These are phyloP conservation scores for Articulospora tetracladia DNA, from an alignment of 495 filamentous ascomycete species.

Conservation along the genomic window DNA sequence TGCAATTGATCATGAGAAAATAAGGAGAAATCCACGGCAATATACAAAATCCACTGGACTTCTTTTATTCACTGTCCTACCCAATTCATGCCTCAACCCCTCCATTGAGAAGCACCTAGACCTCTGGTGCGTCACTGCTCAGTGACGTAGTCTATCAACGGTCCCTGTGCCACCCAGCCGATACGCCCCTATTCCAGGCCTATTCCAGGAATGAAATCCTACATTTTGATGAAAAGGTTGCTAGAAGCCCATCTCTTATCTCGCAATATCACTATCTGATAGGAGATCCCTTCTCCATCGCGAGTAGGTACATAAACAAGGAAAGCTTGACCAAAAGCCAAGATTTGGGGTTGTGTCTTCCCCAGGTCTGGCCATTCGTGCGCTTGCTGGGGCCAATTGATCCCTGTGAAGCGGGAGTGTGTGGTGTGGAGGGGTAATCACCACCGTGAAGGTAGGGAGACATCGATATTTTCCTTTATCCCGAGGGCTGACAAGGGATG, in stretches of 20 bases:
- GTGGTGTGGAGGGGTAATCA: too few species aligned
- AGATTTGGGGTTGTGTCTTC: not conserved
- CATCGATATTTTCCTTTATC: too few species aligned
- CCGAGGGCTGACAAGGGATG: too few species aligned
- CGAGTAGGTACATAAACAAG: not conserved
- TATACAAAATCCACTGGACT: too few species aligned
- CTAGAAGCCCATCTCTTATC: not conserved
- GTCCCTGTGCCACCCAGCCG: not conserved
- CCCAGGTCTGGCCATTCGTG: not conserved
- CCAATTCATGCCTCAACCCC: not conserved
- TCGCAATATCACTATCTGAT: not conserved
- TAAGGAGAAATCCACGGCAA: too few species aligned
- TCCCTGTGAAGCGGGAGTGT: too few species aligned
- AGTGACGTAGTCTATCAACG: not conserved
- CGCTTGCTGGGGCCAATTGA: too few species aligned
- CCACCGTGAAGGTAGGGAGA: too few species aligned
- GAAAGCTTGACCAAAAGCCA: slow-evolving; percentile 1
- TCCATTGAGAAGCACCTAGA: not conserved
- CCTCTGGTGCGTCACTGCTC: not conserved
- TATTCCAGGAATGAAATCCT: too few species aligned
- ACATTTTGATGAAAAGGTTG: not conserved
- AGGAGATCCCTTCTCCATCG: not conserved
- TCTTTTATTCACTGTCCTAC: too few species aligned
- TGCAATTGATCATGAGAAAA: too few species aligned
- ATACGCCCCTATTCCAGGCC: not conserved